Percentiles rank a stretch among this genome's conserved stretches.
phyloP scores from a whole-genome alignment of 768 basidiomycete genomes.

The Daedaleopsis sinensis region DNA sequence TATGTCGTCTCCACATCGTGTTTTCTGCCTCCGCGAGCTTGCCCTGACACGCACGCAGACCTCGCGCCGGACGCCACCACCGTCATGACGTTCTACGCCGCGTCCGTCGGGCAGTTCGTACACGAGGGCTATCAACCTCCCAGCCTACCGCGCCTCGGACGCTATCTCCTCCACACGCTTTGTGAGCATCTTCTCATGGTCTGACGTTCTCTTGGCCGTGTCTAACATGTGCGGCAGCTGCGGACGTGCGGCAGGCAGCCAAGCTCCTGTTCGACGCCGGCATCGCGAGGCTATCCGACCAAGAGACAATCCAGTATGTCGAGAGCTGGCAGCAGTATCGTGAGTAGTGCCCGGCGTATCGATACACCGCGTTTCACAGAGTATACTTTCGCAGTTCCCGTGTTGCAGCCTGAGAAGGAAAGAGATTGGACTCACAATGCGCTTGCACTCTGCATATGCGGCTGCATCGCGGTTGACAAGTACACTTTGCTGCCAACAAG shows the following conservation, averaged over 20 bases:
- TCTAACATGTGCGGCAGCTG: constrained; percentile 36
- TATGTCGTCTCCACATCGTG: constrained; percentile 25
- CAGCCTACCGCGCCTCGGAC: constrained; percentile 71
- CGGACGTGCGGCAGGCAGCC: constrained; percentile 77
- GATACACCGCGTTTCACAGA: not conserved
- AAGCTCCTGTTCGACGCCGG: constrained; percentile 78
- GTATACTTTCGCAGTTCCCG: constrained; percentile 51
- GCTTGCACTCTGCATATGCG: constrained; percentile 78
- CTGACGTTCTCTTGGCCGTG: not conserved
- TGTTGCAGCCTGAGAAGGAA: constrained; percentile 60
- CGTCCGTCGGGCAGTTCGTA: constrained; percentile 64
- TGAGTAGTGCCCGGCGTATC: constrained; percentile 35
- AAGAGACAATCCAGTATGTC: constrained; percentile 58
- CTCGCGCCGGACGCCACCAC: constrained; percentile 69
- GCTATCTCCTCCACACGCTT: constrained; percentile 74
- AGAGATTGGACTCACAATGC: constrained; percentile 62
- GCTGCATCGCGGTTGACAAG: constrained; percentile 80
- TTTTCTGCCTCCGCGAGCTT: not conserved
- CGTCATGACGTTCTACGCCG: constrained; percentile 79
- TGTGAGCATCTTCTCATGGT: constrained; percentile 45
- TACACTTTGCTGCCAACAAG: constrained; percentile 73
- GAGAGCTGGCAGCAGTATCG: constrained; percentile 68
- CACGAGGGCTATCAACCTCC: constrained; percentile 67
- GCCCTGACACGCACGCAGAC: constrained; percentile 44
- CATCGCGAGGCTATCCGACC: constrained; percentile 66